phyloP scores from a whole-genome alignment of 1,284 basidiomycete species.

The Megacollybia platyphylla region DNA sequence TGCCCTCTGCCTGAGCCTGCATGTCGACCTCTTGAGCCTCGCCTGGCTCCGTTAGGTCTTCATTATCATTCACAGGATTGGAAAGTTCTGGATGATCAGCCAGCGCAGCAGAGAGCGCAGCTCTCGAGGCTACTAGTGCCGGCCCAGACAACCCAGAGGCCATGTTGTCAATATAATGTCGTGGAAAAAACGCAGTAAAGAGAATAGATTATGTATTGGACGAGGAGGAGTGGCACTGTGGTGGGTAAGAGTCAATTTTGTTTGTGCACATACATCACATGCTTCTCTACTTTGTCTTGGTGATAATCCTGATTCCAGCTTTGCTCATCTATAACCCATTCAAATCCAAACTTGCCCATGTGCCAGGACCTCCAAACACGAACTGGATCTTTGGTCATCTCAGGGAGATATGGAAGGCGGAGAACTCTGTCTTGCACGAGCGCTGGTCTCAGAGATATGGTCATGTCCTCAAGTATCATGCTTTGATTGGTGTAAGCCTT shows the following conservation, averaged over 20 bases:
- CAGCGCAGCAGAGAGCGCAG: slow-evolving; percentile 58
- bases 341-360: neutral
- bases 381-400: slow-evolving; percentile 5
- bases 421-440: slow-evolving; percentile 3
- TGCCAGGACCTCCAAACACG: slow-evolving; percentile 4
- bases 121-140: slow-evolving; percentile 61
- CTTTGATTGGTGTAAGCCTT: slow-evolving; percentile 1
- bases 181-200: slow-evolving; percentile 3
- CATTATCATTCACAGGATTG: slow-evolving; percentile 17
- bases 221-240: too few relatives aligned
- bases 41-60: slow-evolving; percentile 43
- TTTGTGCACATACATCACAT: too few relatives aligned
- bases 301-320: too few relatives aligned
- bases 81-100: slow-evolving; percentile 35
- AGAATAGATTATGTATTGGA: neutral
- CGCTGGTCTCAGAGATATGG: slow-evolving; percentile 6
- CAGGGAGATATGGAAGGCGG: slow-evolving; percentile 1
- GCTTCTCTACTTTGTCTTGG: too few relatives aligned
- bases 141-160: slow-evolving; percentile 40
- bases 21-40: slow-evolving; percentile 74
- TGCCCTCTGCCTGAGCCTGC: slow-evolving; percentile 68
- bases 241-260: too few relatives aligned
- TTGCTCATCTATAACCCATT: too few relatives aligned
- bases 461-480: slow-evolving; percentile 1
- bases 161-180: slow-evolving; percentile 12